Conservation (phyloP, 768 basidiomycete species). For the Lactarius sanguifluus region DNA sequence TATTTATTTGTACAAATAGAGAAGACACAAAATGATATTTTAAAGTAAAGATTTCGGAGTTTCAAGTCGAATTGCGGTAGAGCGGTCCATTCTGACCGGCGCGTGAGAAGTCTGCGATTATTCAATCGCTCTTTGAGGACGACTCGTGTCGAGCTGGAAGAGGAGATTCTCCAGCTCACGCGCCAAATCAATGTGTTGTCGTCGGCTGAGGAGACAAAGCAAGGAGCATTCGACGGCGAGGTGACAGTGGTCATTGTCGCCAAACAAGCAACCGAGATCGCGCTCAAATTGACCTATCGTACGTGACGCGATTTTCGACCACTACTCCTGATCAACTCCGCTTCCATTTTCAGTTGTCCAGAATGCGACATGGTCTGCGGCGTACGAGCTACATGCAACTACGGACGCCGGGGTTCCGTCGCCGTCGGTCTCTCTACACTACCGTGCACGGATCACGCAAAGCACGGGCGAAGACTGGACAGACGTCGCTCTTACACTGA, state of each 20-base stretch:
- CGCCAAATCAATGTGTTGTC: constrained; percentile 42
- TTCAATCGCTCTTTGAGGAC: constrained; percentile 39
- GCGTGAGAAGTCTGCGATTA: too few species aligned
- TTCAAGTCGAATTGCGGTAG: too few species aligned
- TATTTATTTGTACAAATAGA: too few species aligned
- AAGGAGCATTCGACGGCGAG: constrained; percentile 33
- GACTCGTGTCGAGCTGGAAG: constrained; percentile 39
- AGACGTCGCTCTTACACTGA: constrained; percentile 49
- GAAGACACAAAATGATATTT: too few species aligned
- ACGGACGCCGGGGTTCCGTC: constrained; percentile 45
- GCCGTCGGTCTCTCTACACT: constrained; percentile 48
- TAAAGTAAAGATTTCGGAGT: too few species aligned
- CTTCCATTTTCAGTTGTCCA: constrained; percentile 44
- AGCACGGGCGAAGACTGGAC: constrained; percentile 63
- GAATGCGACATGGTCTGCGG: constrained; percentile 51
- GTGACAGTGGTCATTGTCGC: constrained; percentile 47
- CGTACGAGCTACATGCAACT: constrained; percentile 58
- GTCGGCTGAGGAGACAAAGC: constrained; percentile 38
- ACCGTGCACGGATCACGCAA: constrained; percentile 54
- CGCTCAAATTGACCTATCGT: constrained; percentile 57
- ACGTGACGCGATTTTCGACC: constrained; percentile 30
- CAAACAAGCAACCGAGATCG: constrained; percentile 39
- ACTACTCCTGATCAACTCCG: background rate
- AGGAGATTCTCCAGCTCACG: constrained; percentile 37
- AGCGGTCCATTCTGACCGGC: too few species aligned